Evolutionary conservation across 1,284 basidiomycete genomes (phyloP).

Genomic region (Cystobasidium slooffiae): DNA sequence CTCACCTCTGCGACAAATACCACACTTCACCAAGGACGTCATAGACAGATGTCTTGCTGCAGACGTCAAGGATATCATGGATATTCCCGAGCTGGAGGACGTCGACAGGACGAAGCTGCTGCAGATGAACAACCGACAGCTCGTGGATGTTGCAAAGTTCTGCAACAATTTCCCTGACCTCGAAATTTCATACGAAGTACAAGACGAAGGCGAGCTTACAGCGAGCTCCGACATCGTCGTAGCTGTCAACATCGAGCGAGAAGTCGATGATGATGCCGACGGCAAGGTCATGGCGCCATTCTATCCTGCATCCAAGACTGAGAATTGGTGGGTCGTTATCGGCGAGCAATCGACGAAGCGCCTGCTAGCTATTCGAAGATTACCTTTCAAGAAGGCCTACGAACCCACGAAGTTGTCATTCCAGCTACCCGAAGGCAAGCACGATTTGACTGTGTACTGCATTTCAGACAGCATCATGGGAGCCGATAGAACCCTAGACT

Average conservation of each 20-base stretch:
- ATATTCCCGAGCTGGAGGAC: constrained; percentile 96
- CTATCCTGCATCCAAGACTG: constrained; percentile 87
- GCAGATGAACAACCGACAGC: constrained; percentile 82
- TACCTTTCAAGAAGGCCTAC: constrained; percentile 75
- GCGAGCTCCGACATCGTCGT: constrained; percentile 81
- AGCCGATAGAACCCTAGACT: constrained; percentile 78
- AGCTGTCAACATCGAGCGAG: constrained; percentile 76
- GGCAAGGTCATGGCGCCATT: constrained; percentile 86
- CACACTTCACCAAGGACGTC: constrained; percentile 87
- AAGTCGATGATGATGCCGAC: constrained; percentile 69
- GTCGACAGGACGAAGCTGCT: constrained; percentile 79
- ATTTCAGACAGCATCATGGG: constrained; percentile 91
- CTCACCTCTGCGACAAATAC: constrained; percentile 90
- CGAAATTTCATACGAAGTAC: constrained; percentile 81
- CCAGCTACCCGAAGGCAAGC: constrained; percentile 78
- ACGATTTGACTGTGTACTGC: constrained; percentile 82
- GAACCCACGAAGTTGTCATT: constrained; percentile 86
- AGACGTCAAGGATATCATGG: constrained; percentile 83
- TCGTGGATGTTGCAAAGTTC: constrained; percentile 88
- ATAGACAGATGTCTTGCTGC: constrained; percentile 82
- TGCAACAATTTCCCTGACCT: constrained; percentile 88
- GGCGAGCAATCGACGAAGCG: constrained; percentile 72
- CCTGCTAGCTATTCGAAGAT: constrained; percentile 90
- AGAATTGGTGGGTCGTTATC: constrained; percentile 96
- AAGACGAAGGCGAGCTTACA: constrained; percentile 76